Evolutionary conservation across 495 filamentous ascomycete species (phyloP), one percentile per base, ranked within the genome.

Genomic region (Xylaria palmicola): DNA sequence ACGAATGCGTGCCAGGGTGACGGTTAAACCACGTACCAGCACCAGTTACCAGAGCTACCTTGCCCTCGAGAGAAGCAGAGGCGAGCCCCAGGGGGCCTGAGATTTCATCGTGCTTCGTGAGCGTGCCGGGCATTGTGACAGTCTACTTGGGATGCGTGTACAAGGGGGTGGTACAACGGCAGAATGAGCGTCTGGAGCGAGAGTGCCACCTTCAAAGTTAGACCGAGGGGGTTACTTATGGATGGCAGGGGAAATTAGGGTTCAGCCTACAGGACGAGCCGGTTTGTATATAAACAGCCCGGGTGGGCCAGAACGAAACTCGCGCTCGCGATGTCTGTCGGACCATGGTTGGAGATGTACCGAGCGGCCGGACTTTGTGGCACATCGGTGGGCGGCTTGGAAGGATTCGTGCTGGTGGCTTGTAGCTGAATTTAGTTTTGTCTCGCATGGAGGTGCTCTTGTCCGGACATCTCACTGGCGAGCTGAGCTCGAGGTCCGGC

Each of bases 281-380:
- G n/a, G 10, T 26, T 64, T 24, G 60, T 70, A 65, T 66, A 72
- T 68, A 64, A 64, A 59, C 53, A 34, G n/a, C 45, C 12, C 19
- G 3, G 32, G n/a, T 39, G 22, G 43, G 53, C 37, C 12, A 30
- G 50, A 39, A 30, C 7, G 53, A 19, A 56, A 37, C 43, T 58
- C 26, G 44, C 58, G 64, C 37, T 44, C 49, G 36, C 59, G 24
- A 49, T 59, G 30, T 51, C 63, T 59, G 60, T 70, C 76, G 75
- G 76, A 79, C 68, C 65, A n/a, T n/a, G n/a, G 74, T 77, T 79
- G 77, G 77, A 79, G 77, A 72, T 65, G 77, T 68, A 71, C 77
- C 77, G 77, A 75, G 62, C 59, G 57, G n/a, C 26, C 52, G 51
- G 75, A 74, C 77, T 72, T 70, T 69, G 67, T 59, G 64, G 58